Percentiles rank a stretch among this genome's conserved stretches.
Conservation (phyloP, 768 basidiomycete species). For the Trametes sanguinea region DNA sequence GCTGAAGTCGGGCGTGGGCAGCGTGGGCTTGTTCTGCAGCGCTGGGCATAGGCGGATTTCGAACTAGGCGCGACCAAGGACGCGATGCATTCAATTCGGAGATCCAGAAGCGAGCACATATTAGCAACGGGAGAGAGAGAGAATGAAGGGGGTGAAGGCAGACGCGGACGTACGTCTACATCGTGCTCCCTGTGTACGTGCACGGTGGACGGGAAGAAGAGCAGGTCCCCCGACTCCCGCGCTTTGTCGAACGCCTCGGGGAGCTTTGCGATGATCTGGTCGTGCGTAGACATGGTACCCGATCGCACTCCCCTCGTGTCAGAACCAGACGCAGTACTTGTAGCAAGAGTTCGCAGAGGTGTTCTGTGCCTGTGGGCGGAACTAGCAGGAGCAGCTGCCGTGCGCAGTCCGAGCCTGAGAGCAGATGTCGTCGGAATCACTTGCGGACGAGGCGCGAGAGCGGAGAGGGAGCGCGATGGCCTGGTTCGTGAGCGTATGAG, state of each 20-base stretch:
- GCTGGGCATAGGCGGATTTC: slow-evolving; percentile 86
- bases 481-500: background rate
- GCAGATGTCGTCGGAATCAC: background rate
- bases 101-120: too few species aligned
- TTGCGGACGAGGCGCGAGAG: background rate
- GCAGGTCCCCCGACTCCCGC: slow-evolving; percentile 60
- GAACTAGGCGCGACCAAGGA: slow-evolving; percentile 54
- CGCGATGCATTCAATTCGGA: too few species aligned
- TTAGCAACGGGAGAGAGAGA: too few species aligned
- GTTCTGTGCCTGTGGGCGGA: background rate
- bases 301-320: background rate
- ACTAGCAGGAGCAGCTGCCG: background rate
- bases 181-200: slow-evolving; percentile 60
- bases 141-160: too few species aligned
- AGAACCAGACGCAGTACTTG: background rate
- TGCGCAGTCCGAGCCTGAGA: slow-evolving; percentile 11
- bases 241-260: slow-evolving; percentile 61
- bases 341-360: too few species aligned
- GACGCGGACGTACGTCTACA: slow-evolving; percentile 53
- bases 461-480: background rate
- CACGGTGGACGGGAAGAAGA: slow-evolving; percentile 78
- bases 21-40: slow-evolving; percentile 71
- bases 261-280: slow-evolving; percentile 57
- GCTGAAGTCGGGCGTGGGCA: slow-evolving; percentile 47
- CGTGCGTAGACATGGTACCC: slow-evolving; percentile 5